Base-by-base conservation (phyloP, 2,329 filamentous ascomycete genomes). In the Ophiostoma sp. region DNA sequence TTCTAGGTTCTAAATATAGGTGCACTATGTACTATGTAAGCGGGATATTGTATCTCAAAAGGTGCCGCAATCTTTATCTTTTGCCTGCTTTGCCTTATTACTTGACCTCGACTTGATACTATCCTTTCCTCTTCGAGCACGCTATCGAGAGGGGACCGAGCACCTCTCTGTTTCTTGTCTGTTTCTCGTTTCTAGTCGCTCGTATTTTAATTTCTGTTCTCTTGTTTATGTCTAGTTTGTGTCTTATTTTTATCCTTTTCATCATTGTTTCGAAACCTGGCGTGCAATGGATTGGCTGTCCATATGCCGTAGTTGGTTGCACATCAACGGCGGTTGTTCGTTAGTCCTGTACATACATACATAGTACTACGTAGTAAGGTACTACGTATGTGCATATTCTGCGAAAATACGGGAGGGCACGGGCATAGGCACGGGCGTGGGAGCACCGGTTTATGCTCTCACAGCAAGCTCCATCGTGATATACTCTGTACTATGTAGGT, bases 61-160 rank as follows among this genome's bases (percentile, higher is more conserved):
- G 36, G 36, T 39, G 44, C 44, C 20, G 44, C 23, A 57, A 5
- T 57, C 1, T 57, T 23, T 27, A 13, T 23, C 23, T 48, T 15
- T 41, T 41, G 39, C 44, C 17, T 48, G 44, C 44, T 13, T 41
- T 41, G 39, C 39, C 39, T 41, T 41, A 10, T 13, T 41, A 39
- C 36, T 39, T 31, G 27, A 1, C 27, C 41, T 44, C 41, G 13
- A 5, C 41, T 44, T 17, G 6, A 17, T 44, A 48, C 44, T 48
- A n/a, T 48, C 44, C 52, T 57, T 57, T 27, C n/a, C 52, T 57
- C 52, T 57, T 57, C n/a, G 52, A 27, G n/a, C 52, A 57, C 23
- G 52, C 52, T 15, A 57, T 57, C 13, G 52, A 57, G 44, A 48
- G 57, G 27, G 27, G 57, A 6, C 57, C 57, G 57, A 62, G 57